Evolutionary conservation across 75 land plant genomes (phyloP), one percentile per base, ranked within the genome.

Genomic region (Pinus tabuliformis): DNA sequence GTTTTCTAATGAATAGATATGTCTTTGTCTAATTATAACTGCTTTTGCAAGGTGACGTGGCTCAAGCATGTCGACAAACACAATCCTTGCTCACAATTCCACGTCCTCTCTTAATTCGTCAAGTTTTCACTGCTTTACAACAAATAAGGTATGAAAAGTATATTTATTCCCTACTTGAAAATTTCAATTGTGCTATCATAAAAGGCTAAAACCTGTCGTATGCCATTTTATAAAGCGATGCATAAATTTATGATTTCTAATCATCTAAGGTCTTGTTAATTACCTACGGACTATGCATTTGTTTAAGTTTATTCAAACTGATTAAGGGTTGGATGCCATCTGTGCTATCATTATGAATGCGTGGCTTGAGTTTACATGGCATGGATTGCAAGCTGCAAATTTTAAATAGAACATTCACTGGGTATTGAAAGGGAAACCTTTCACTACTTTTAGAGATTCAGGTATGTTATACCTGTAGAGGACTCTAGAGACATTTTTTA

Each of bases 1-100:
- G 49, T 21, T n/a, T 68, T 9, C 2, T 20, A 3, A 39, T 22
- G 13, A 68, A 21, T 16, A 77, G 52, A 15, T n/a, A 24, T 3
- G 13, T 70, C 2, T 49, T 49, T 17, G 73, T 42, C 20, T 77
- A 45, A 66, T 73, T 56, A 5, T 56, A 11, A 28, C 54, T 49
- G 54, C 12, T 49, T 70, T 75, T 18, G 42, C 11, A 73, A 96
- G 98, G 99, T 89, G 99, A 96, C 81, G 99, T 96, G 78, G 99
- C 99, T 76, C 95, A 94, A 86, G 82, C 78, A 45, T 94, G 93
- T 75, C 89, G 95, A n/a, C 93, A 92, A 75, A 94, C 89, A 63
- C 99, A 96, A 72, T 86, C 89, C 24, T 77, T 96, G 71, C 90
- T 96, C 52, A 84, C 80, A 58, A 81, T 85, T 75, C 98, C 95